Base-by-base conservation (phyloP, 176 grass and related monocot genomes). In the Carex kokanica region DNA sequence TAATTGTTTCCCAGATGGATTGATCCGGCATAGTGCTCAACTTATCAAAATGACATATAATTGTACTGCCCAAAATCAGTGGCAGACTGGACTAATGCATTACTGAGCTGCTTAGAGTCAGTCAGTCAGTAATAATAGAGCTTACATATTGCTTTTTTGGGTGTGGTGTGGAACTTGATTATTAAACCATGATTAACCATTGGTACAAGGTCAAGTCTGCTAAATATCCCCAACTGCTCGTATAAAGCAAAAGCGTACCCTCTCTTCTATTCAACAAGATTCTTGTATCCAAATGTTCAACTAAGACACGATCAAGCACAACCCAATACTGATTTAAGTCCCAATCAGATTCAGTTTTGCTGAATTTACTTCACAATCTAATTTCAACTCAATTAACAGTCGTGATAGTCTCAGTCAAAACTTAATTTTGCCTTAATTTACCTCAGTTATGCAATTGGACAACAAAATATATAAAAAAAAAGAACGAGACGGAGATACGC, bases 81-180 rank as follows among this genome's bases (percentile, higher is more conserved):
- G 25, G 15, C 51, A 17, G 49, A 78, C 14, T 78, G 49, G 14
- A 14, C 25, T 56, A 24, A 23, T 56, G 17, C 23, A 78, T 12
- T 32, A 78, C 73, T 55, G 51, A 78, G 73, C 25, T 74, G 70
- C 70, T 31, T 78, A 56, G 25, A 18, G 72, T 32, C 51, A 18
- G 24, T 78, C 15, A 32, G 72, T 32, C 51, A 18, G 24, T 78
- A 71, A 78, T 56, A 56, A 32, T 56, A 55, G 7, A 56, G 41
- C 7, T 78, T 61, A 3, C 18, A 16, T 31, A 17, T 4, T 29
- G 3, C 45, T 12, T 78, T 15, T 32, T 56, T 12, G 54, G 47
- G 23, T 54, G 66, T 75, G 47, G 23, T 54, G 34, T 70, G 66
- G 8, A 41, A 25, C 41, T 75, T 54, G 47, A 54, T 75, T 27